phyloP scores from a whole-genome alignment of 306 rosid genomes.

The Dalbergia cochinchinensis region DNA sequence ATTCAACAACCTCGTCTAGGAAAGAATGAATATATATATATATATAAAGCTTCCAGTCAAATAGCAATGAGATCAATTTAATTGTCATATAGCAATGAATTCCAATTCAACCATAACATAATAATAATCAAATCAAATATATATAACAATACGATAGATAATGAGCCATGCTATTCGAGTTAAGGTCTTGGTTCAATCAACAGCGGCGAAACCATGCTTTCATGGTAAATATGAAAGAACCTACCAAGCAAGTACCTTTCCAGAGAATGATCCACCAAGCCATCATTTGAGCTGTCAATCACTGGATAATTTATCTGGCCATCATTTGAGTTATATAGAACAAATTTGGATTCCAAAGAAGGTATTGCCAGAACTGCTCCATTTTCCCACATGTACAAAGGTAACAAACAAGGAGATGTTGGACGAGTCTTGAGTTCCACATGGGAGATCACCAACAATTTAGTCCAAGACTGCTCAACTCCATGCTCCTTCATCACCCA shows the following conservation, averaged over 20 bases:
- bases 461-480: conserved; percentile 38
- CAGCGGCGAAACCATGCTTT: neutral
- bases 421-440: neutral
- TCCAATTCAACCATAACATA: too few relatives aligned
- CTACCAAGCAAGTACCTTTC: neutral
- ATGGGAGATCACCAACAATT: neutral
- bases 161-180: too few relatives aligned
- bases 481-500: conserved; percentile 43
- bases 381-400: neutral
- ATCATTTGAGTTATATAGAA: neutral
- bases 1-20: conserved; percentile 9
- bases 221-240: neutral
- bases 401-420: neutral
- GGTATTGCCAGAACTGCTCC: neutral
- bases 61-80: too few relatives aligned
- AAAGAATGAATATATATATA: neutral
- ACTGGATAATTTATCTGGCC: neutral
- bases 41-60: too few relatives aligned
- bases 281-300: neutral
- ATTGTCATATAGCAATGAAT: too few relatives aligned
- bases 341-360: neutral
- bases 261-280: neutral
- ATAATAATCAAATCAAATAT: too few relatives aligned
- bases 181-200: too few relatives aligned
- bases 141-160: too few relatives aligned